Conservation (phyloP, 371 early-diverging fungal species). For the Haplosporangium sp. region DNA sequence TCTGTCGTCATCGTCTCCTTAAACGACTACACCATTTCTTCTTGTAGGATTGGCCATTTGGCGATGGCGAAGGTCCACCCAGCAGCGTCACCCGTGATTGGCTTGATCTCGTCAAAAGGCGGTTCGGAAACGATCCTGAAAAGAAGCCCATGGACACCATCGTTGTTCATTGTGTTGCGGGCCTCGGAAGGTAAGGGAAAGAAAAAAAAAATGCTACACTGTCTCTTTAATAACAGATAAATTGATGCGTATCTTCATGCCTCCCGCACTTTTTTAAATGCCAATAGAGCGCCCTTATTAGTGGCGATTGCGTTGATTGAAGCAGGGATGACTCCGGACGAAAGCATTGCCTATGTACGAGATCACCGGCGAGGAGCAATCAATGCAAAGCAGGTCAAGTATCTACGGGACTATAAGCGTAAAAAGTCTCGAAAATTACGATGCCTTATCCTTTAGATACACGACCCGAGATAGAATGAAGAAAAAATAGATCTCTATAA, state of each 20-base stretch:
- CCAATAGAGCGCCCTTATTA: constrained; percentile 69
- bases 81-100: constrained; percentile 69
- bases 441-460: constrained; percentile 28
- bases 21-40: neutral
- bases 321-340: constrained; percentile 78
- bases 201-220: no score
- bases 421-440: constrained; percentile 20
- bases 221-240: no score
- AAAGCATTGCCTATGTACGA: constrained; percentile 79
- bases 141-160: constrained; percentile 59
- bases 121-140: constrained; percentile 52
- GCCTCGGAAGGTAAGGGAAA: constrained; percentile 66
- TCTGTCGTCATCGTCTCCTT: neutral
- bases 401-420: constrained; percentile 68
- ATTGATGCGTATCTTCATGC: neutral
- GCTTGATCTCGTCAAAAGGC: constrained; percentile 73
- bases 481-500: neutral
- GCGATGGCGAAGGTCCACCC: constrained; percentile 85
- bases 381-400: constrained; percentile 79
- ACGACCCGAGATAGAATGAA: no score
- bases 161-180: constrained; percentile 89
- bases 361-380: constrained; percentile 81
- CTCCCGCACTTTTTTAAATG: neutral
- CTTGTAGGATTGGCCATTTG: constrained; percentile 70
- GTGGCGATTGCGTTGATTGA: constrained; percentile 87